These are phyloP conservation scores for Curvularia eragrostidis DNA, from an alignment of 2,329 filamentous ascomycete species.

Conservation along the genomic window DNA sequence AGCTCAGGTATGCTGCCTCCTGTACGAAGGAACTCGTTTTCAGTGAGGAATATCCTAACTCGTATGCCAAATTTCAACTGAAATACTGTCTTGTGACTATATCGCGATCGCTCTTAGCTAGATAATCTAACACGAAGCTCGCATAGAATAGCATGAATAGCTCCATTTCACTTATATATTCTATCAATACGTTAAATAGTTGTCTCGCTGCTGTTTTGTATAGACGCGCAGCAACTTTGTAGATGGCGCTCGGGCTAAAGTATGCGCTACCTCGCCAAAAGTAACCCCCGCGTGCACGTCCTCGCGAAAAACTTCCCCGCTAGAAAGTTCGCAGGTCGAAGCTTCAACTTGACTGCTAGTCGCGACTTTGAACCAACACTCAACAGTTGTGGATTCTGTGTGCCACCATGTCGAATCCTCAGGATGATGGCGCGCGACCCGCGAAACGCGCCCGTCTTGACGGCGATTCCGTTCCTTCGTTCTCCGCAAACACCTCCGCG, in stretches of 20 bases:
- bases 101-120: too few relatives aligned
- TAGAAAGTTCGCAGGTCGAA: slow-evolving; percentile 19
- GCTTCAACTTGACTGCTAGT: neutral
- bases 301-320: slow-evolving; percentile 41
- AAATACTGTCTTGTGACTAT: too few relatives aligned
- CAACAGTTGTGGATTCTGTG: slow-evolving; percentile 1
- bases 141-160: too few relatives aligned
- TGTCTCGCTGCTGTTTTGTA: too few relatives aligned
- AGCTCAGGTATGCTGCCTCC: neutral
- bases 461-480: slow-evolving; percentile 19
- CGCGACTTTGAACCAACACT: slow-evolving; percentile 2
- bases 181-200: too few relatives aligned
- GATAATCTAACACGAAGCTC: too few relatives aligned
- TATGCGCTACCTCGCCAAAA: slow-evolving; percentile 17
- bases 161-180: too few relatives aligned
- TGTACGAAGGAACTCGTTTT: too few relatives aligned
- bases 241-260: too few relatives aligned
- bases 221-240: too few relatives aligned
- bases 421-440: slow-evolving; percentile 31
- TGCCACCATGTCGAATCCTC: slow-evolving; percentile 23
- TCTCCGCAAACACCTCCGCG: slow-evolving; percentile 9
- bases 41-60: too few relatives aligned
- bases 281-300: slow-evolving; percentile 20
- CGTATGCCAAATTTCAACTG: too few relatives aligned
- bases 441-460: slow-evolving; percentile 46